phyloP scores from a whole-genome alignment of 2,329 filamentous ascomycete genomes.

The Trichoderma pleuroti region DNA sequence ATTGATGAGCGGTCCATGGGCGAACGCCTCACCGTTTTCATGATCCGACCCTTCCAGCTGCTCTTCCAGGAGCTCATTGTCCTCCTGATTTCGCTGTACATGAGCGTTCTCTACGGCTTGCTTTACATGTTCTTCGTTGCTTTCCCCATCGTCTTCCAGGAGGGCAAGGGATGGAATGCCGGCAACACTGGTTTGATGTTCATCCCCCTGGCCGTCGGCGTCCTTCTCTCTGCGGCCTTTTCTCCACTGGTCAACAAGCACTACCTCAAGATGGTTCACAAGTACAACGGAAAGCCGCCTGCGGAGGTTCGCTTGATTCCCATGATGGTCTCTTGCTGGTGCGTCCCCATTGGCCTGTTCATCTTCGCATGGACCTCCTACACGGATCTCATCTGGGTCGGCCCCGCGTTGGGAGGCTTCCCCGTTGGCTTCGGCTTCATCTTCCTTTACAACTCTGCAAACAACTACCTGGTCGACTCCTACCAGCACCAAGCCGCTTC shows the following conservation, averaged over 20 bases:
- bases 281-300: conserved; percentile 68
- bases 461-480: conserved; percentile 67
- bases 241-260: conserved; percentile 75
- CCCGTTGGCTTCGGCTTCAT: conserved; percentile 78
- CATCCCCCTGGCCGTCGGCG: conserved; percentile 75
- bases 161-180: conserved; percentile 73
- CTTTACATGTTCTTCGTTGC: conserved; percentile 77
- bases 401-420: conserved; percentile 67
- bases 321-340: conserved; percentile 77
- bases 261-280: conserved; percentile 62
- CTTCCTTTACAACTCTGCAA: conserved; percentile 76
- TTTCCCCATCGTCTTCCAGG: conserved; percentile 67
- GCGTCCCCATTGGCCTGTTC: conserved; percentile 58
- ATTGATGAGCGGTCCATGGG: conserved; percentile 67
- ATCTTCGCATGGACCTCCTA: conserved; percentile 65
- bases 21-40: conserved; percentile 69
- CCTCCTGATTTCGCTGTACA: conserved; percentile 78
- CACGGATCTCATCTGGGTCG: conserved; percentile 61
- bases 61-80: conserved; percentile 83
- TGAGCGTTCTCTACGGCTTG: conserved; percentile 74
- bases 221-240: conserved; percentile 62
- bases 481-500: conserved; percentile 73
- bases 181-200: conserved; percentile 81
- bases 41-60: conserved; percentile 80
- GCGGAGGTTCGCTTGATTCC: conserved; percentile 76